Conservation (phyloP, 129 eudicot genomes). For the Chrysanthemum lavandulifolium region DNA sequence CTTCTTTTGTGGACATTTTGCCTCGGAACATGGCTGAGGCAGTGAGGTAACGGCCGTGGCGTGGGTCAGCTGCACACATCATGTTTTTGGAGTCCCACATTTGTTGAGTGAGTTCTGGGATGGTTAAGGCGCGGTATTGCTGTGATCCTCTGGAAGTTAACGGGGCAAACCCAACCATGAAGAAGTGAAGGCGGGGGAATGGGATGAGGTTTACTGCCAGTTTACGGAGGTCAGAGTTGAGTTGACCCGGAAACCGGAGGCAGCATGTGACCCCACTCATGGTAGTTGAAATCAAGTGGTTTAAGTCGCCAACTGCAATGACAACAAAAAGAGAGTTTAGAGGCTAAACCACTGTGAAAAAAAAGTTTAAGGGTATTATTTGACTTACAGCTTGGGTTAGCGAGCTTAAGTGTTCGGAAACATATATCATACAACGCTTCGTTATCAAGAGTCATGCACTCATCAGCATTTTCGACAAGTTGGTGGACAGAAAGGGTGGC, state of each 20-base stretch:
- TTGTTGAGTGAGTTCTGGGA: conserved; percentile 71
- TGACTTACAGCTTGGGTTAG: conserved; percentile 81
- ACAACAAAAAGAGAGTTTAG: too few species aligned
- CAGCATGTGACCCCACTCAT: conserved; percentile 89
- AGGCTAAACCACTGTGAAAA: not conserved
- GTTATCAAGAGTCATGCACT: conserved; percentile 82
- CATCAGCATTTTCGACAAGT: conserved; percentile 83
- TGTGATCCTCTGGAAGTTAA: conserved; percentile 66
- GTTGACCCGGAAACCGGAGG: conserved; percentile 80
- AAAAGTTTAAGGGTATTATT: not conserved
- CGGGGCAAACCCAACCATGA: conserved; percentile 82
- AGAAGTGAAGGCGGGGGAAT: conserved; percentile 85
- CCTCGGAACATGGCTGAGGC: conserved; percentile 79
- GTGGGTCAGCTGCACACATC: conserved; percentile 79
- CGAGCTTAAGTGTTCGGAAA: conserved; percentile 84
- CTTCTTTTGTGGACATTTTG: conserved; percentile 67
- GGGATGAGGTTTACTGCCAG: conserved; percentile 85
- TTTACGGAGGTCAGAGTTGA: conserved; percentile 77
- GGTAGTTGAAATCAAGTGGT: conserved; percentile 78
- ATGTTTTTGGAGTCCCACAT: conserved; percentile 82
- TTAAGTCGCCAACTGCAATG: conserved; percentile 84
- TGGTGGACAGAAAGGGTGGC: conserved; percentile 93
- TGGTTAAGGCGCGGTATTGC: conserved; percentile 62
- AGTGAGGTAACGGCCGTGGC: conserved; percentile 70
- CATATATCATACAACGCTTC: conserved; percentile 85